Percentiles rank a stretch among this genome's conserved stretches.
phyloP scores from a whole-genome alignment of 495 filamentous ascomycete species.

The Neurospora pannonica region DNA sequence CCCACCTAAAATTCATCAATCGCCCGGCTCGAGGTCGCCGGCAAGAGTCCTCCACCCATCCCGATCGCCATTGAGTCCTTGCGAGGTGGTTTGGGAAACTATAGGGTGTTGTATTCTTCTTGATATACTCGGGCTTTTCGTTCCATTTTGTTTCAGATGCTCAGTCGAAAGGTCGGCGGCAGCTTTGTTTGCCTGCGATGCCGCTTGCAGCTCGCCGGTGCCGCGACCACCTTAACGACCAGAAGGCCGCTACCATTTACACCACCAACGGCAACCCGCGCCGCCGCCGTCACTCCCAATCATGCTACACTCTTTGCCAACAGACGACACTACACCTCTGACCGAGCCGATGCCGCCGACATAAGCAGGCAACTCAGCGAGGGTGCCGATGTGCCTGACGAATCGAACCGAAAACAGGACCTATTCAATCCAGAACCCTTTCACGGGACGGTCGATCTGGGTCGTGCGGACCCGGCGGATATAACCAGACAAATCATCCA shows the following conservation, averaged over 20 bases:
- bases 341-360: background rate
- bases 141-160: constrained; percentile 27
- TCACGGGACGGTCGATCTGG: background rate
- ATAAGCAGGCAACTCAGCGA: background rate
- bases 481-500: background rate
- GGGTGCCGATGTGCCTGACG: background rate
- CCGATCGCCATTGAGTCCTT: background rate
- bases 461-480: background rate
- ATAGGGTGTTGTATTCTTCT: background rate
- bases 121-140: background rate
- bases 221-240: constrained; percentile 6
- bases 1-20: constrained; percentile 21
- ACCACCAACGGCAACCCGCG: background rate
- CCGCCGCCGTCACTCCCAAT: background rate
- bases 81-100: background rate
- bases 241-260: background rate
- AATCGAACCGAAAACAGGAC: background rate
- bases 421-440: background rate
- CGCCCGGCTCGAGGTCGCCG: constrained; percentile 2
- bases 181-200: constrained; percentile 43
- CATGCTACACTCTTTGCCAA: background rate
- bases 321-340: background rate
- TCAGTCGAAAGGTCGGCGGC: constrained; percentile 25
- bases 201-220: constrained; percentile 26
- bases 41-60: background rate